A percentile compares a stretch with the other conserved stretches of the same genome.
Evolutionary conservation across 306 rosid species (phyloP).

Genomic region (Castanopsis chinensis): DNA sequence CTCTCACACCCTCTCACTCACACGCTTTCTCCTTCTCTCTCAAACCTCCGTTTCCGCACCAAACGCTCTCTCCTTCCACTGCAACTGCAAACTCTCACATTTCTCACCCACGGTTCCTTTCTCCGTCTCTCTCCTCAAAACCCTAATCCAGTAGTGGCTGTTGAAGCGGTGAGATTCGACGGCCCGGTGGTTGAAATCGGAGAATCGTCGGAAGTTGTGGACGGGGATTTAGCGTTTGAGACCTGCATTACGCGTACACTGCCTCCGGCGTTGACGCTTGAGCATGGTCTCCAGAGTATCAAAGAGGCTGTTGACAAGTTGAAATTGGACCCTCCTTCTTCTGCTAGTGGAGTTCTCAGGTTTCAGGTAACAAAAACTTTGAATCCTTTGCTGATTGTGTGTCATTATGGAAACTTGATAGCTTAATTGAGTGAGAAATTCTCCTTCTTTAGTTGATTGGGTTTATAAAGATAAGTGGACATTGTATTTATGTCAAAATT

Average conservation of each 20-base stretch:
- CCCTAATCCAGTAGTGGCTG: constrained; percentile 2
- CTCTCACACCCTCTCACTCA: not conserved
- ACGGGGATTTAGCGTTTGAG: constrained; percentile 55
- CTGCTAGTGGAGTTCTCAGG: constrained; percentile 59
- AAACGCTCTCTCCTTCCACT: constrained; percentile 1
- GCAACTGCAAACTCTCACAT: not conserved
- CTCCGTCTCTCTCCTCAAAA: not conserved
- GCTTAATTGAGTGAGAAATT: too few species aligned
- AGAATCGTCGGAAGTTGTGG: constrained; percentile 30
- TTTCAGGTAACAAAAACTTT: constrained; percentile 53
- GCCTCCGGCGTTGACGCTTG: constrained; percentile 73
- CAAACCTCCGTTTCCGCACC: not conserved
- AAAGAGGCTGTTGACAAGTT: constrained; percentile 57
- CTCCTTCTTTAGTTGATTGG: too few species aligned
- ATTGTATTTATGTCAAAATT: too few species aligned
- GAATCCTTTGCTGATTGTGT: too few species aligned
- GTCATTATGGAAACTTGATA: too few species aligned
- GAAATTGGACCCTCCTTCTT: constrained; percentile 51
- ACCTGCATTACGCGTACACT: constrained; percentile 60
- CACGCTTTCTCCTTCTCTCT: constrained; percentile 1
- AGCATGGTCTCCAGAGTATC: constrained; percentile 61
- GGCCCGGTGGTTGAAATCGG: constrained; percentile 26
- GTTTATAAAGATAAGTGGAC: too few species aligned
- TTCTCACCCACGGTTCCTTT: constrained; percentile 14
- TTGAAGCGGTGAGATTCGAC: constrained; percentile 35